Percentiles rank a stretch among this genome's conserved stretches.
Conservation (phyloP, 495 filamentous ascomycete genomes). For the Friedmanniomyces simplex region DNA sequence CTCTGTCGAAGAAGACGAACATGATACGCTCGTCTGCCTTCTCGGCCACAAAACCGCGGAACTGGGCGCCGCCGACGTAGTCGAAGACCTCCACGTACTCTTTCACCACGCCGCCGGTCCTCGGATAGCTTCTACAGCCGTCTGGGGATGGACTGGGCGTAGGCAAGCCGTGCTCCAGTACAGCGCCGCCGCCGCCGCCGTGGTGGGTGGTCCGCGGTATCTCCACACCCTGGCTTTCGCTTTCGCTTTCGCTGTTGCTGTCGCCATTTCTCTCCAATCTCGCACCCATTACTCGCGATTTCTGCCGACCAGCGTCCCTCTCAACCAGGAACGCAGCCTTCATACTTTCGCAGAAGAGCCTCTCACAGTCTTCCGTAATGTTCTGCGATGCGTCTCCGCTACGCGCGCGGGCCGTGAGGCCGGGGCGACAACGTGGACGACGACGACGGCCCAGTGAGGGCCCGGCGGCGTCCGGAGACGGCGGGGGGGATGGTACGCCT, state of each 20-base stretch:
- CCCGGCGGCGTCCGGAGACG: slow-evolving; percentile 42
- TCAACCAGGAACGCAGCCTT: slow-evolving; percentile 89
- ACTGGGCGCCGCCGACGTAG: slow-evolving; percentile 69
- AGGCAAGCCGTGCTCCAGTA: slow-evolving; percentile 11
- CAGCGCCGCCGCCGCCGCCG: background rate
- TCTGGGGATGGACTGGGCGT: slow-evolving; percentile 23
- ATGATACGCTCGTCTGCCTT: slow-evolving; percentile 55
- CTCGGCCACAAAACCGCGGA: slow-evolving; percentile 69
- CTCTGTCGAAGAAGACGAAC: slow-evolving; percentile 77
- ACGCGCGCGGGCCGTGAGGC: slow-evolving; percentile 40
- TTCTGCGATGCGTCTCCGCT: slow-evolving; percentile 78
- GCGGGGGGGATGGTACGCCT: slow-evolving; percentile 54
- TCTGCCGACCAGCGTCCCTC: slow-evolving; percentile 53
- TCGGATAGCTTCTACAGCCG: slow-evolving; percentile 15
- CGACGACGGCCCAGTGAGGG: too few species aligned
- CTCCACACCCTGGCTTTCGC: background rate
- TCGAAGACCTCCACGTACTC: slow-evolving; percentile 78
- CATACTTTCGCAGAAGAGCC: slow-evolving; percentile 95
- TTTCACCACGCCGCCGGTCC: slow-evolving; percentile 32
- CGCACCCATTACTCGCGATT: slow-evolving; percentile 64
- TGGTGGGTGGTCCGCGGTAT: background rate
- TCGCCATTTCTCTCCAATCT: slow-evolving; percentile 1
- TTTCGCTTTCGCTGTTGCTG: background rate
- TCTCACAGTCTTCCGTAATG: slow-evolving; percentile 99
- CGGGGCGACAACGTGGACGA: slow-evolving; percentile 28